phyloP scores from a whole-genome alignment of 1,284 basidiomycete genomes.

The Ustilago shanxiensis region DNA sequence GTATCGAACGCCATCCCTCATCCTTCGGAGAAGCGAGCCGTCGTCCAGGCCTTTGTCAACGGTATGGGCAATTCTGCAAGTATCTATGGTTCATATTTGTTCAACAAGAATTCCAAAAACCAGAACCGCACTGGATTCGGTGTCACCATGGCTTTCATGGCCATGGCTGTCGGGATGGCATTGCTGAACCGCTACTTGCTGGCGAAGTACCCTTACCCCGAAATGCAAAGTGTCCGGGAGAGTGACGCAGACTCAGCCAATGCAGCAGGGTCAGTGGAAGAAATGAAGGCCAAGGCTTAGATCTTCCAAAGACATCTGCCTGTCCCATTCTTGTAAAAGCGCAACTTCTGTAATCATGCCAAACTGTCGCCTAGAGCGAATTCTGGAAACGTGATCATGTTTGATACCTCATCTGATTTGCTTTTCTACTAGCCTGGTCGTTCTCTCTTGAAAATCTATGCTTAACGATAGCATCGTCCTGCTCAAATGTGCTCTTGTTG shows the following conservation, averaged over 20 bases:
- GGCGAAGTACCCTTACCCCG: slow-evolving; percentile 26
- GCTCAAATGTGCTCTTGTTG: no score
- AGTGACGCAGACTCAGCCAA: slow-evolving; percentile 7
- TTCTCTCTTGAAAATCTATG: no score
- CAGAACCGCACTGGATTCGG: slow-evolving; percentile 23
- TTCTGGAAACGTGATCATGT: no score
- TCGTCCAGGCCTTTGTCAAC: slow-evolving; percentile 70
- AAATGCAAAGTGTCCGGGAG: slow-evolving; percentile 4
- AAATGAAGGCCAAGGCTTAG: slow-evolving; percentile 15
- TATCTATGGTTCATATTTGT: slow-evolving; percentile 37
- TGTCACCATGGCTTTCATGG: slow-evolving; percentile 34
- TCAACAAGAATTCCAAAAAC: slow-evolving; percentile 15
- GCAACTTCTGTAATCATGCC: no score
- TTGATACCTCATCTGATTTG: no score
- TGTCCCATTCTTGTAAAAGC: no score
- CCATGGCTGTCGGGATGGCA: slow-evolving; percentile 21
- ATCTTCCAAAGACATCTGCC: neutral
- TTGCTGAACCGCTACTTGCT: slow-evolving; percentile 17
- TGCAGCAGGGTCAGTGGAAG: slow-evolving; percentile 2
- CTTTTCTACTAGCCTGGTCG: no score
- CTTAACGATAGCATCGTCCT: no score
- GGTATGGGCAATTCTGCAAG: slow-evolving; percentile 33
- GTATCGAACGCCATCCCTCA: slow-evolving; percentile 69
- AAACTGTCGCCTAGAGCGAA: no score
- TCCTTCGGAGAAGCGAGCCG: slow-evolving; percentile 71